Percentiles rank a stretch among this genome's conserved stretches.
These are phyloP conservation scores for Chytriomyces sp. DNA, from an alignment of 192 early-diverging fungal genomes.

Conservation along the genomic window DNA sequence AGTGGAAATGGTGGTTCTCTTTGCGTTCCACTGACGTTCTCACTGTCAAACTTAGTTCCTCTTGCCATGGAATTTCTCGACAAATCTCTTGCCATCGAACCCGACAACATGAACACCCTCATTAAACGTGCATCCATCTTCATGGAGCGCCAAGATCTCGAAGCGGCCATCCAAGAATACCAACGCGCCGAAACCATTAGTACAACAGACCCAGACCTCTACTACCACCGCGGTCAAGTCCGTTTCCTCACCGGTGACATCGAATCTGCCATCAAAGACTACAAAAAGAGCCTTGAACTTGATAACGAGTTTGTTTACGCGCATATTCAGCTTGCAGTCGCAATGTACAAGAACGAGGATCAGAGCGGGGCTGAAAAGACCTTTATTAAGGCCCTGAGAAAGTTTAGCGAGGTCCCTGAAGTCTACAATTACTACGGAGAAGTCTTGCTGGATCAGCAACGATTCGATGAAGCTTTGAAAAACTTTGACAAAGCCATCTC, in stretches of 20 bases:
- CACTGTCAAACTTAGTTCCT: slow-evolving; percentile 46
- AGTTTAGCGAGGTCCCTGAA: slow-evolving; percentile 82
- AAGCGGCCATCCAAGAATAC: slow-evolving; percentile 69
- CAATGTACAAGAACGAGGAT: slow-evolving; percentile 85
- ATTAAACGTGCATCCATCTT: slow-evolving; percentile 90
- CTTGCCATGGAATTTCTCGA: slow-evolving; percentile 77
- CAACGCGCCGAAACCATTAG: slow-evolving; percentile 70
- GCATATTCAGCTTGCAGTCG: slow-evolving; percentile 92
- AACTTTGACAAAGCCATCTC: slow-evolving; percentile 89
- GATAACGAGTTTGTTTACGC: slow-evolving; percentile 85
- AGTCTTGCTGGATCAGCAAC: slow-evolving; percentile 85
- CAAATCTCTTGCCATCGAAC: slow-evolving; percentile 77
- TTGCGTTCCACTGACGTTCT: slow-evolving; percentile 1
- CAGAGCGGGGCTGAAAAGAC: slow-evolving; percentile 73
- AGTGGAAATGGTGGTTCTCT: background rate
- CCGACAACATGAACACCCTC: slow-evolving; percentile 79
- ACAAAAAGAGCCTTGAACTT: slow-evolving; percentile 76
- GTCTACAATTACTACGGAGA: slow-evolving; percentile 98
- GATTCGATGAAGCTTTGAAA: slow-evolving; percentile 78
- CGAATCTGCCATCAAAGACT: slow-evolving; percentile 81
- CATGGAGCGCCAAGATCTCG: slow-evolving; percentile 82
- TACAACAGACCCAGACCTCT: slow-evolving; percentile 82
- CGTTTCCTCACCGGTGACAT: slow-evolving; percentile 85
- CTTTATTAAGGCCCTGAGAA: slow-evolving; percentile 79
- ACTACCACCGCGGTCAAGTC: slow-evolving; percentile 81